Base-by-base conservation (phyloP, 2,329 filamentous ascomycete genomes). In the Orbilia oligospora region DNA sequence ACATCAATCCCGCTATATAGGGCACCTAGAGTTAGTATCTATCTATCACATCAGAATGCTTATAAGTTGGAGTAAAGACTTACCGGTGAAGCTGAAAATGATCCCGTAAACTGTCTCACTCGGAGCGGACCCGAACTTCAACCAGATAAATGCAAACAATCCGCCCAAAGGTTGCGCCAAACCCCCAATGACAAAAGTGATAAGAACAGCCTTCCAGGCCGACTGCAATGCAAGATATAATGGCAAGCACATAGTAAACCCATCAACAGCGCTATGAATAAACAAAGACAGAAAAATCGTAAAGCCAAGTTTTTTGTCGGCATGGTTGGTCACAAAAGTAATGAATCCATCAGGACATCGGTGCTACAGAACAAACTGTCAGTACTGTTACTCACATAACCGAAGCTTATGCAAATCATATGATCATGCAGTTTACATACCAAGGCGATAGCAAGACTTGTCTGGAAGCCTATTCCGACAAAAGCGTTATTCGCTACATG, bases 181-280 rank as follows among this genome's bases (percentile, higher is more conserved):
- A 0, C 96, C 96, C 10, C 96, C 96, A 0, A 99, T 87, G 0
- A 97, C 84, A 9, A 92, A 91, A 3, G 92, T 91, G 90, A 93
- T 97, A 76, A 92, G 85, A 86, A 98, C 96, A 18, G 96, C 95
- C 82, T 91, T 91, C 83, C 89, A 86, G 55, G 94, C 91, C 75
- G 91, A 95, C 79, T 91, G 89, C 36, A 97, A 89, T 0, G 96
- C 96, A 82, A 99, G 92, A 84, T 97, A 99, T 0, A 99, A 87
- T 0, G 96, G 96, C 0, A 99, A 86, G 0, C 94, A 93, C 88
- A 99, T 92, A 79, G 94, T 93, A 83, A 98, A 98, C 0, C 96
- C 96, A 86, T 99, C 96, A 30, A 93, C 94, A 82, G 99, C 97
- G 85, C 98, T 99, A 87, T 99, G 96, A 76, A 99, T 95, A 83